These are phyloP conservation scores for Stellera chamaejasme DNA, from an alignment of 345 rosid species.

Conservation along the genomic window DNA sequence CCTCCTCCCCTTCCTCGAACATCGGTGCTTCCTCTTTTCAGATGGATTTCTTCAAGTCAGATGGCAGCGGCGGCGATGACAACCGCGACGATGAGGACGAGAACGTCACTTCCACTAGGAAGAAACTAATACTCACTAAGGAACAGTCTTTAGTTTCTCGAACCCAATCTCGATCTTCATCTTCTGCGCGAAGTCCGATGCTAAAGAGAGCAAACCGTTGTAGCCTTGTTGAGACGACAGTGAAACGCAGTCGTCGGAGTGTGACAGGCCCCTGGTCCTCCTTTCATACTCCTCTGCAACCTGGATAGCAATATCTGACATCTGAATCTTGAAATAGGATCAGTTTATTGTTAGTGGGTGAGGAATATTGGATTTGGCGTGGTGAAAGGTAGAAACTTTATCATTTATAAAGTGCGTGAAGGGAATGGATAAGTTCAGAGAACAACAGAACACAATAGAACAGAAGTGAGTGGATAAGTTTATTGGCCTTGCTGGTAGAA, in stretches of 20 bases:
- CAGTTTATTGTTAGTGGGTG: background rate
- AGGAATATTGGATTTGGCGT: background rate
- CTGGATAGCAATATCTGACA: slow-evolving; percentile 60
- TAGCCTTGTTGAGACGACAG: background rate
- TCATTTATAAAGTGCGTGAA: background rate
- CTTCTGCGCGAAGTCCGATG: slow-evolving; percentile 3
- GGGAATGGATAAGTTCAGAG: slow-evolving; percentile 29
- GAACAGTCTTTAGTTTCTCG: background rate
- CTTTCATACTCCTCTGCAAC: slow-evolving; percentile 60
- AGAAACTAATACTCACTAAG: too few species aligned
- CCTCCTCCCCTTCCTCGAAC: too few species aligned
- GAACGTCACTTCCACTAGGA: too few species aligned
- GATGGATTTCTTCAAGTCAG: too few species aligned
- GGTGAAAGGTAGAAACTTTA: too few species aligned
- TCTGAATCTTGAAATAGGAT: background rate
- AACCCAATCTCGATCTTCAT: slow-evolving; percentile 13
- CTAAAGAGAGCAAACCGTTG: slow-evolving; percentile 1
- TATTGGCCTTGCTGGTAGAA: too few species aligned
- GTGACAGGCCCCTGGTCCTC: slow-evolving; percentile 26
- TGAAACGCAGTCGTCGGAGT: background rate
- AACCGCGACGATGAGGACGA: too few species aligned
- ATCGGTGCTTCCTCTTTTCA: too few species aligned
- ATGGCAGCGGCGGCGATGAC: too few species aligned
- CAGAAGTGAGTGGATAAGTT: too few species aligned
- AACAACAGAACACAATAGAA: too few species aligned